Evolutionary conservation across 2,329 filamentous ascomycete genomes (phyloP).

Genomic region (Scytalidium sp.): DNA sequence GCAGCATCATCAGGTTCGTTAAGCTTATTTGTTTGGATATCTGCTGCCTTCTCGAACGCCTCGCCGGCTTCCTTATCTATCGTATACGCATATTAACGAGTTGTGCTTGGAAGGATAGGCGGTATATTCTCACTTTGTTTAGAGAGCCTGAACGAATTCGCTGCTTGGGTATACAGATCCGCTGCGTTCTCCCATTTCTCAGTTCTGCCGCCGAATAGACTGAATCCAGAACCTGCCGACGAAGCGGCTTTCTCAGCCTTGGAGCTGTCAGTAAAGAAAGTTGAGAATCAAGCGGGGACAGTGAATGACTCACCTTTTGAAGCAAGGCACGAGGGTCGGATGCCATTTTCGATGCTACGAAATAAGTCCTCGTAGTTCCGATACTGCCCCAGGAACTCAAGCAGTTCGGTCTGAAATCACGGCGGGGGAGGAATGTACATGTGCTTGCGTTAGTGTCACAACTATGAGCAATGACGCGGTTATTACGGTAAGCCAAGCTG

Average conservation of each 20-base stretch:
- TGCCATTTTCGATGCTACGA: conserved; percentile 49
- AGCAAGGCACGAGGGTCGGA: conserved; percentile 76
- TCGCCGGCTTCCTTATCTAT: conserved; percentile 80
- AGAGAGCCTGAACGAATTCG: conserved; percentile 87
- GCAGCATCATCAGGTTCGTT: conserved; percentile 92
- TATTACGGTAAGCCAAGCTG: no score
- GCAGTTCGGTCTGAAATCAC: no score
- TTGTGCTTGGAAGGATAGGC: background rate
- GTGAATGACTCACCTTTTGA: conserved; percentile 60
- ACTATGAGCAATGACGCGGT: no score
- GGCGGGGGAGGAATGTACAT: no score
- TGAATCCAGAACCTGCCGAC: conserved; percentile 77
- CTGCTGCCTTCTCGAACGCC: conserved; percentile 83
- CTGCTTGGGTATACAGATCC: conserved; percentile 83
- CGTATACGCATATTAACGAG: conserved; percentile 5
- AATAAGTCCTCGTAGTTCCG: background rate
- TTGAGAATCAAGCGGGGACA: conserved; percentile 24
- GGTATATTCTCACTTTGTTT: conserved; percentile 60
- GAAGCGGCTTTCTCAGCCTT: conserved; percentile 84
- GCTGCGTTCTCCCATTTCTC: conserved; percentile 87
- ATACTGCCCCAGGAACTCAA: background rate
- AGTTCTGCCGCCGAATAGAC: conserved; percentile 80
- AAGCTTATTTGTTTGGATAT: conserved; percentile 74
- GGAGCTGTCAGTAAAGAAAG: conserved; percentile 14
- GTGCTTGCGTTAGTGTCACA: no score